Conservation (phyloP, 192 early-diverging fungal genomes). For the Rhizophagus clarus region DNA sequence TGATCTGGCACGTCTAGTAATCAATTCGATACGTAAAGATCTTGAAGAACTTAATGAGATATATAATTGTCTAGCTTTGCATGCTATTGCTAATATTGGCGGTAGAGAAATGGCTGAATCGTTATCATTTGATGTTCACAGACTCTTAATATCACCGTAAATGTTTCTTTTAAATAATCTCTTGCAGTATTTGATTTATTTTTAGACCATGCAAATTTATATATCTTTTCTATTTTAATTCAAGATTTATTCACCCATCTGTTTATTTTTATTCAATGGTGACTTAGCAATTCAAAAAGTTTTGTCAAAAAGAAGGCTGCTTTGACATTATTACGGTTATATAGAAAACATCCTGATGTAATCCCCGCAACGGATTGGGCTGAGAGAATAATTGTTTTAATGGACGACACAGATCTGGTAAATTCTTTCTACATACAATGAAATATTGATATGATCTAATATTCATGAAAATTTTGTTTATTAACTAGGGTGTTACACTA, state of each 20-base stretch:
- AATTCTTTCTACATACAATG: background rate
- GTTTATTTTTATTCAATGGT: background rate
- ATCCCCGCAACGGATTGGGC: constrained; percentile 90
- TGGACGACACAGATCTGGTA: constrained; percentile 89
- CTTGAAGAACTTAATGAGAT: constrained; percentile 84
- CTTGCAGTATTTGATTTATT: background rate
- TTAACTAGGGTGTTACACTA: constrained; percentile 75
- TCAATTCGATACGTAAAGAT: constrained; percentile 89
- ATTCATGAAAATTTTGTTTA: background rate
- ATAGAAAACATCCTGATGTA: constrained; percentile 87
- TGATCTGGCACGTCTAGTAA: constrained; percentile 80
- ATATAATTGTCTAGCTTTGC: constrained; percentile 88
- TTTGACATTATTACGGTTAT: constrained; percentile 85
- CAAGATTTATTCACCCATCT: background rate
- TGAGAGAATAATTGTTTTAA: constrained; percentile 71
- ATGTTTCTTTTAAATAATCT: constrained; percentile 19
- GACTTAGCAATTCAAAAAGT: constrained; percentile 59
- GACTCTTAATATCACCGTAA: constrained; percentile 81
- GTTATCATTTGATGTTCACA: constrained; percentile 80
- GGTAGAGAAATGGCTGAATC: constrained; percentile 89
- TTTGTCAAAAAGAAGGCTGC: constrained; percentile 99
- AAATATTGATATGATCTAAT: background rate
- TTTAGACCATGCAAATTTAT: background rate
- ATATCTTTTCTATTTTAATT: constrained; percentile 8
- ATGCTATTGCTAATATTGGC: constrained; percentile 97